Percentiles rank a stretch among this genome's conserved stretches.
Conservation (phyloP, 2,329 filamentous ascomycete genomes). For the Cordyceps pruinosa region DNA sequence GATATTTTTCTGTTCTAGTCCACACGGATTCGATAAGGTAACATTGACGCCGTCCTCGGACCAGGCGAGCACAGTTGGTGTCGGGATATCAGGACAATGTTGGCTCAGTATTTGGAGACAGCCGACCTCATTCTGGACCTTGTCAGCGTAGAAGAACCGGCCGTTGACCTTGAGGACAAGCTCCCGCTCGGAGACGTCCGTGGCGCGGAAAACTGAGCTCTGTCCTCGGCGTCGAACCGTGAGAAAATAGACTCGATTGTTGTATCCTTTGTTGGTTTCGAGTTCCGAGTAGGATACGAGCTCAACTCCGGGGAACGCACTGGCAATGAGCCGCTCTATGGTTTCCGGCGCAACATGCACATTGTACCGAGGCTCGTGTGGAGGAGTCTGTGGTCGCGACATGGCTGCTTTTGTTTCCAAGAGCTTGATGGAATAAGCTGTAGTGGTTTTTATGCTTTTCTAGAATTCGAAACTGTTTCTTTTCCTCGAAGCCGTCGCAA, state of each 20-base stretch:
- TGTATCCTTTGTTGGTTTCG: conserved; percentile 16
- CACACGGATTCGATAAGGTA: neutral
- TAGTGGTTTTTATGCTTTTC: neutral
- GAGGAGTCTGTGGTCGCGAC: conserved; percentile 16
- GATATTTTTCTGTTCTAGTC: neutral
- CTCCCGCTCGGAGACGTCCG: neutral
- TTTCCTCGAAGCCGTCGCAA: neutral
- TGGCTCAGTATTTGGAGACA: conserved; percentile 15
- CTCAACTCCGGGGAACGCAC: conserved; percentile 12
- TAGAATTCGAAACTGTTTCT: neutral
- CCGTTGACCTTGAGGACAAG: conserved; percentile 20
- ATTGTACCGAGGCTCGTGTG: conserved; percentile 17
- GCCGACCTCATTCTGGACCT: conserved; percentile 20
- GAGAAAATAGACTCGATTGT: conserved; percentile 20
- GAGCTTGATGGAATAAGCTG: neutral
- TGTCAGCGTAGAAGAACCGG: conserved; percentile 17
- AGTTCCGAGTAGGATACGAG: conserved; percentile 12
- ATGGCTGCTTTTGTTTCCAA: neutral
- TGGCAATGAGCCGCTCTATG: conserved; percentile 12
- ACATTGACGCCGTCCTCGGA: conserved; percentile 15
- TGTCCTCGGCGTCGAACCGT: neutral
- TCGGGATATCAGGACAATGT: conserved; percentile 17
- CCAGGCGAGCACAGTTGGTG: conserved; percentile 18
- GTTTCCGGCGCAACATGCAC: conserved; percentile 13
- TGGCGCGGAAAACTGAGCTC: conserved; percentile 4